Conservation (phyloP, 805 yeast species). For the Cyberlindnera lachancei region DNA sequence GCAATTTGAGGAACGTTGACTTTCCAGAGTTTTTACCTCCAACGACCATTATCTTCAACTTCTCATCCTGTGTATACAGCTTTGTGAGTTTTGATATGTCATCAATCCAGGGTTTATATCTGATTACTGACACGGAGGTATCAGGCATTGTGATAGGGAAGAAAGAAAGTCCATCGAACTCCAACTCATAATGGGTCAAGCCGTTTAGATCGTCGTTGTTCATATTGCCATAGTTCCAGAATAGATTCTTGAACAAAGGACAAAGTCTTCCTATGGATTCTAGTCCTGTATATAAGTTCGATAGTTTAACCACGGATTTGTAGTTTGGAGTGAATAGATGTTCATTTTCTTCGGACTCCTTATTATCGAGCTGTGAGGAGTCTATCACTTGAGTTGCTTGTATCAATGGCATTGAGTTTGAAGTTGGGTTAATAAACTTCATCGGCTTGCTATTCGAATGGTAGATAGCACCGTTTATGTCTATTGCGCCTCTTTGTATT, state of each 20-base stretch:
- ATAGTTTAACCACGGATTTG: conserved; percentile 35
- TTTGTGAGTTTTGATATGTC: conserved; percentile 32
- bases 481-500: conserved; percentile 40
- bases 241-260: conserved; percentile 38
- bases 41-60: conserved; percentile 26
- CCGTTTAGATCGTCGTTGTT: conserved; percentile 9
- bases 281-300: conserved; percentile 34
- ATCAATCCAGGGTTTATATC: conserved; percentile 27
- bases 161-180: conserved; percentile 32
- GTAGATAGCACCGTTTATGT: conserved; percentile 32
- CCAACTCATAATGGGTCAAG: conserved; percentile 18
- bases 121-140: conserved; percentile 16
- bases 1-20: conserved; percentile 54
- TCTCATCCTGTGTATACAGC: conserved; percentile 24
- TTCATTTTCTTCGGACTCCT: conserved; percentile 26
- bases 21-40: conserved; percentile 76
- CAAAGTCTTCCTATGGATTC: conserved; percentile 35
- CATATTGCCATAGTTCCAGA: conserved; percentile 21
- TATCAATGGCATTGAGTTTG: conserved; percentile 35
- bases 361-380: conserved; percentile 23
- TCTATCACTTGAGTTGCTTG: conserved; percentile 33
- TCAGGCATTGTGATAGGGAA: conserved; percentile 24
- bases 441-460: conserved; percentile 23
- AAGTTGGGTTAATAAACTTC: conserved; percentile 29
- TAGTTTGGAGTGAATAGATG: conserved; percentile 33